Evolutionary conservation across 352 stramenopile genomes (phyloP), one percentile per base, ranked within the genome.

Genomic region (Phytophthora constricta): DNA sequence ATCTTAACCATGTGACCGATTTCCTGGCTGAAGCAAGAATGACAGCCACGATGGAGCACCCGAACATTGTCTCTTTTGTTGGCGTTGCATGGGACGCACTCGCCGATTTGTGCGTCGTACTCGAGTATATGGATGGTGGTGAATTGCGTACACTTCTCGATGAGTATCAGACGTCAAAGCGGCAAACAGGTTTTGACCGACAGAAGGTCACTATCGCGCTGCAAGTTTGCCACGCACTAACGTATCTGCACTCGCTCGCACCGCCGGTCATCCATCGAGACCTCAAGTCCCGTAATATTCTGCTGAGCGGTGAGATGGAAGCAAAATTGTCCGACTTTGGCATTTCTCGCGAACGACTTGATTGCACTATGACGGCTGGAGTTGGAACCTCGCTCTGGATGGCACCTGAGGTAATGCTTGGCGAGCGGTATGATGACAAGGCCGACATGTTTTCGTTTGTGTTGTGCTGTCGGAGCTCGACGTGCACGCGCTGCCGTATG

Each of bases 321-420:
- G 77, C 82, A 3, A 90, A 90, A 61, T 34, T 90, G 13, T 73
- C 61, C 4, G 82, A 87, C 47, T 90, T 90, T 72, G 82, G 82
- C 11, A 77, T 84, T 13, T 86, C 72, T 33, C 70, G 82, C 3
- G 54, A 71, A 10, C 41, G 60, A 4, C 55, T 64, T 8, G 61
- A 76, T 17, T 37, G 59, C 11, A 68, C 65, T 0, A 73, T 78
- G 65, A 81, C 71, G 19, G 57, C 52, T 0, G 67, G 67, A 4
- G 59, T 74, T 2, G 61, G 61, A 2, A 58, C 52, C 2, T 69
- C 61, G 14, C 27, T 69, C 52, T 69, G 61, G 61, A 69, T 69
- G 52, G 61, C 61, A 8, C 62, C 62, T 0, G 62, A 65, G 19
- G 62, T 65, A 14, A 70, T 70, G 62, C 19, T 70, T 7, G 54